These are phyloP conservation scores for Candida piceae DNA, from an alignment of 805 yeast species.

Conservation along the genomic window DNA sequence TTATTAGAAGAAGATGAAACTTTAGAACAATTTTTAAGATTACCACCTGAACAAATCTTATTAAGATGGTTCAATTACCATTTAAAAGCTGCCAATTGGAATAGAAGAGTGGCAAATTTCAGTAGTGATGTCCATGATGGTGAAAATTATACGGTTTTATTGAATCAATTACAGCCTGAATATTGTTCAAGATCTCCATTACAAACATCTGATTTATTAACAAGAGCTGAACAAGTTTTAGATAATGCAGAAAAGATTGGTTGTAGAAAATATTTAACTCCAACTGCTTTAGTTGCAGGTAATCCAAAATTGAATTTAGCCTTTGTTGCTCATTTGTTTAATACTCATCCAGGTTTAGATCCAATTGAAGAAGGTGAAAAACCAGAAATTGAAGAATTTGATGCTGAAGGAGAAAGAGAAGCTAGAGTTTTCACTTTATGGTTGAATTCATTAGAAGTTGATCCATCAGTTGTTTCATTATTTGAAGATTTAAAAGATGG, in stretches of 20 bases:
- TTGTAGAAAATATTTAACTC: slow-evolving; percentile 91
- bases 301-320: slow-evolving; percentile 96
- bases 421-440: slow-evolving; percentile 97
- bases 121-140: slow-evolving; percentile 88
- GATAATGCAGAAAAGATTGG: slow-evolving; percentile 85
- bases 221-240: slow-evolving; percentile 85
- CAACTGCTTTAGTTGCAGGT: slow-evolving; percentile 89
- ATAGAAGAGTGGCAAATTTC: slow-evolving; percentile 81
- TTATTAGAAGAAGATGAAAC: slow-evolving; percentile 95
- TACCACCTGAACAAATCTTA: slow-evolving; percentile 96
- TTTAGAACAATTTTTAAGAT: slow-evolving; percentile 88
- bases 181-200: slow-evolving; percentile 79
- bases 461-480: slow-evolving; percentile 85
- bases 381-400: slow-evolving; percentile 95
- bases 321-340: slow-evolving; percentile 94
- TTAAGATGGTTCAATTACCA: slow-evolving; percentile 98
- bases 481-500: slow-evolving; percentile 97
- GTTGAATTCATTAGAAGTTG: slow-evolving; percentile 94
- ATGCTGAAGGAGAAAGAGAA: slow-evolving; percentile 99
- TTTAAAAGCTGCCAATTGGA: slow-evolving; percentile 86
- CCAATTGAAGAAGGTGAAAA: slow-evolving; percentile 89
- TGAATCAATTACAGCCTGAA: slow-evolving; percentile 84
- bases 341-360: slow-evolving; percentile 94
- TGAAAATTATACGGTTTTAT: slow-evolving; percentile 86
- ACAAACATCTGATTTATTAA: slow-evolving; percentile 65